Base-by-base conservation (phyloP, 352 stramenopile species). In the Porosira glacialis region DNA sequence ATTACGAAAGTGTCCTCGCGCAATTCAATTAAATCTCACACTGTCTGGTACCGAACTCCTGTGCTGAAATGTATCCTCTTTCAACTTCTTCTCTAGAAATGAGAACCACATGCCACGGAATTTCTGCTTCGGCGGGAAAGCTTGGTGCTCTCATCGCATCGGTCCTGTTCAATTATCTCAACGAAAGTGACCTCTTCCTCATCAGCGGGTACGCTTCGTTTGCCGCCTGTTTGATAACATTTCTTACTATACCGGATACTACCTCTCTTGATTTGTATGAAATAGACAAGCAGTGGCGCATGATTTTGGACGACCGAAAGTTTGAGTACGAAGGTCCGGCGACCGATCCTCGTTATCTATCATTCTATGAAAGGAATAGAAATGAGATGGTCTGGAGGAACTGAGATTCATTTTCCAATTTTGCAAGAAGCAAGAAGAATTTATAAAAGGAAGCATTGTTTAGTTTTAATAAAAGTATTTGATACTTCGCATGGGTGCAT, bases 31-130 rank as follows among this genome's bases (percentile, higher is more conserved):
- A n/a, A n/a, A n/a, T n/a, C n/a, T n/a, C n/a, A n/a, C n/a, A n/a
- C n/a, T n/a, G n/a, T n/a, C n/a, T n/a, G n/a, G n/a, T n/a, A n/a
- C n/a, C n/a, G n/a, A n/a, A n/a, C n/a, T n/a, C n/a, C n/a, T n/a
- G n/a, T n/a, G n/a, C n/a, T n/a, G n/a, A n/a, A n/a, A n/a, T n/a
- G n/a, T n/a, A n/a, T n/a, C n/a, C n/a, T n/a, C n/a, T n/a, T n/a
- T n/a, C n/a, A 75, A 92, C 95, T 1, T 94, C 94, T 68, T 89
- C 89, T 56, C 96, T 92, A 5, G 82, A 93, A 43, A 92, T 95
- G 65, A 85, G 92, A 13, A 93, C 87, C 21, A 89, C 89, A 31
- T 94, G 90, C 62, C 91, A 96, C 75, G 92, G 92, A 11, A 89
- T 96, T 60, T 94, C 91, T 7, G 93, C 93, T 10, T 89, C 90